Conservation (phyloP, 257 asterid species). For the Fraxinus pennsylvanica region DNA sequence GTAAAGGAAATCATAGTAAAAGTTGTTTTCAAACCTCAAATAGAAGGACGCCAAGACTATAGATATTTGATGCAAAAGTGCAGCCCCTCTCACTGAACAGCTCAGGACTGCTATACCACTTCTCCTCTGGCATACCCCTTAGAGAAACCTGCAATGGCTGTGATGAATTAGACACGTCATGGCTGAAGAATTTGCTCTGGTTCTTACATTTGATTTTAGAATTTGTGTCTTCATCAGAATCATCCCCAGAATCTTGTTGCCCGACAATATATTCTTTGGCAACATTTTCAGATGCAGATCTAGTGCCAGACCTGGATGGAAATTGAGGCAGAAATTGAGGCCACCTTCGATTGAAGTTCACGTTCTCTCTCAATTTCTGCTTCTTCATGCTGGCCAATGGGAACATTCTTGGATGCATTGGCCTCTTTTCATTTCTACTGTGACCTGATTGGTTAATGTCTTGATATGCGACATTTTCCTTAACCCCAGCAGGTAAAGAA, state of each 20-base stretch:
- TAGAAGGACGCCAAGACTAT: constrained; percentile 83
- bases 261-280: constrained; percentile 24
- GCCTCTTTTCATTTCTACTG: constrained; percentile 48
- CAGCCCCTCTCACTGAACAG: constrained; percentile 48
- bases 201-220: constrained; percentile 34
- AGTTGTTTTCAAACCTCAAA: constrained; percentile 77
- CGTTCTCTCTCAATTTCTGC: constrained; percentile 49
- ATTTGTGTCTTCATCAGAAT: constrained; percentile 31
- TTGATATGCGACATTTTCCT: constrained; percentile 40
- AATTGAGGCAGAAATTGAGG: constrained; percentile 73
- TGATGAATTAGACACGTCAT: constrained; percentile 36
- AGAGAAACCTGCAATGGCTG: constrained; percentile 40
- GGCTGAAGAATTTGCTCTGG: constrained; percentile 31
- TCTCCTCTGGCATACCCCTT: constrained; percentile 53
- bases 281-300: constrained; percentile 36
- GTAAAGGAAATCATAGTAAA: constrained; percentile 18
- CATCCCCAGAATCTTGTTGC: constrained; percentile 38
- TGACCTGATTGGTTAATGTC: constrained; percentile 35
- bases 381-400: constrained; percentile 49
- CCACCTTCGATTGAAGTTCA: constrained; percentile 46
- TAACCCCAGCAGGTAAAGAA: constrained; percentile 32
- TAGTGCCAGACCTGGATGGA: constrained; percentile 47
- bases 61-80: constrained; percentile 77
- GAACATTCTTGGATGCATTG: constrained; percentile 35
- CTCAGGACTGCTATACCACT: constrained; percentile 92